Conservation (phyloP, 169 alveolate species). For the Amoebophrya sp. region DNA sequence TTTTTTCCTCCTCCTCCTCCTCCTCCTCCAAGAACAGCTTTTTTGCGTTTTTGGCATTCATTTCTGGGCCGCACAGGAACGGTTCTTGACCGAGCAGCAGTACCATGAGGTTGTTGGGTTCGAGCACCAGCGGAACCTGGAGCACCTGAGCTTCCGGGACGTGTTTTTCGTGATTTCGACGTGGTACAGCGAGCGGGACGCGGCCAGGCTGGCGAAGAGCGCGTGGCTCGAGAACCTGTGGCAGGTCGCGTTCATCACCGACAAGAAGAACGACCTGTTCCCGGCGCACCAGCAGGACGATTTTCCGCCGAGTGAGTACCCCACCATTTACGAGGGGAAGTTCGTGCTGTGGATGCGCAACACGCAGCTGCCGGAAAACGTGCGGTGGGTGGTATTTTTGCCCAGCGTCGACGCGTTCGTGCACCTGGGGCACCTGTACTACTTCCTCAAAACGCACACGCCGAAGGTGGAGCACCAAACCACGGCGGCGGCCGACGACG, state of each 20-base stretch:
- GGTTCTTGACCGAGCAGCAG: not conserved
- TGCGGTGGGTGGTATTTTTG: not conserved
- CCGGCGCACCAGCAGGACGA: not conserved
- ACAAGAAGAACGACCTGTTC: not conserved
- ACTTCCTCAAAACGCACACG: not conserved
- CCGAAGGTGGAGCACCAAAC: not conserved
- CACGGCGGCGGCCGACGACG: not conserved
- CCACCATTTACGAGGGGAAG: constrained; percentile 1
- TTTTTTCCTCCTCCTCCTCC: no score
- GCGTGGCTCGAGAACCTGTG: not conserved
- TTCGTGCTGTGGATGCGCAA: not conserved
- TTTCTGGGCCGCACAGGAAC: not conserved
- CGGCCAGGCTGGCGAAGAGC: not conserved
- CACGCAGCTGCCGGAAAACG: not conserved
- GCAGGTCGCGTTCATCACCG: not conserved
- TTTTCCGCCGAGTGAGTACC: not conserved
- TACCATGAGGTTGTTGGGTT: not conserved
- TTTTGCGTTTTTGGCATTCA: not conserved
- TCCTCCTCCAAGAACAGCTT: no score
- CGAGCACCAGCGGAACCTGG: not conserved
- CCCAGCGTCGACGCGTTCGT: not conserved
- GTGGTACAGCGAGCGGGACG: not conserved
- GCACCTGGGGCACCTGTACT: not conserved
- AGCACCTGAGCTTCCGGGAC: not conserved
- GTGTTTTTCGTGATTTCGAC: not conserved